Evolutionary conservation across 495 filamentous ascomycete genomes (phyloP).

Genomic region (Neurospora sp.): DNA sequence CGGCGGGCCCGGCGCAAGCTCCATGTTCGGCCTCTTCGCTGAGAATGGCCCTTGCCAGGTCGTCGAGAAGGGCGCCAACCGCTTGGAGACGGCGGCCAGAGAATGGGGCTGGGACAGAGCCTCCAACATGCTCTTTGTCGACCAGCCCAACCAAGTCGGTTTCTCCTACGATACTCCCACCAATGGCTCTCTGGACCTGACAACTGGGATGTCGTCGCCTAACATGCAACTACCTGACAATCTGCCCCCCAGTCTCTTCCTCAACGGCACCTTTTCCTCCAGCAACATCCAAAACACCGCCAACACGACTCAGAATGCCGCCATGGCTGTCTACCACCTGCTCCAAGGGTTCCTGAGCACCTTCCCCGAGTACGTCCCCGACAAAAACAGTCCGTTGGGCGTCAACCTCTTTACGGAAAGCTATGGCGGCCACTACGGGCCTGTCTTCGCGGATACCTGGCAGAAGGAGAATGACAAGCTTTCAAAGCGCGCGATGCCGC

Average conservation of each 20-base stretch:
- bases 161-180: conserved; percentile 46
- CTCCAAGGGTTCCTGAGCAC: conserved; percentile 54
- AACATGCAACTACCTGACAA: conserved; percentile 8
- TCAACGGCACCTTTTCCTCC: conserved; percentile 59
- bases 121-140: conserved; percentile 67
- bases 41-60: conserved; percentile 43
- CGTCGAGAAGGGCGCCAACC: conserved; percentile 42
- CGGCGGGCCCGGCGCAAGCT: conserved; percentile 54
- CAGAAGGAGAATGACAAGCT: conserved; percentile 43
- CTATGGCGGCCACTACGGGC: conserved; percentile 55
- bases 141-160: conserved; percentile 51
- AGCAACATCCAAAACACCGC: conserved; percentile 41
- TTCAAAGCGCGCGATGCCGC: neutral
- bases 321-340: conserved; percentile 57
- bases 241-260: conserved; percentile 6
- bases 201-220: conserved; percentile 23
- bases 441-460: conserved; percentile 53
- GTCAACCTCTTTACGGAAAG: conserved; percentile 58
- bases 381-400: conserved; percentile 27
- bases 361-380: conserved; percentile 58
- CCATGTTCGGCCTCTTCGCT: conserved; percentile 57
- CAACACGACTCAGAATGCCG: conserved; percentile 58
- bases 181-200: conserved; percentile 38
- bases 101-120: conserved; percentile 61
- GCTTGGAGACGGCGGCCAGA: conserved; percentile 26